Base-by-base conservation (phyloP, 257 asterid genomes). In the Capsicum chinense region DNA sequence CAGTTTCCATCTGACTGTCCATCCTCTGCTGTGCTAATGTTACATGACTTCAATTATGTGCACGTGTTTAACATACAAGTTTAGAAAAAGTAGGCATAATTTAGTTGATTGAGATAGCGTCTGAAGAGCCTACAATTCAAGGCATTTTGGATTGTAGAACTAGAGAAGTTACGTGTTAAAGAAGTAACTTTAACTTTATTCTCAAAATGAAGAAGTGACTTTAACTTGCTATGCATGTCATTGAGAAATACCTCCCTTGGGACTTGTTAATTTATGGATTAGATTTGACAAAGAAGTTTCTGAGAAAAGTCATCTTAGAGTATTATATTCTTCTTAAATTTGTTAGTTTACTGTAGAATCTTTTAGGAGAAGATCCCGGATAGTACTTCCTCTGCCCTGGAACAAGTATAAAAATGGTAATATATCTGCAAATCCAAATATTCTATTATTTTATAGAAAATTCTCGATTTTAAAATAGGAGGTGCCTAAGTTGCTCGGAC, bases 51-150 rank as follows among this genome's bases (percentile, higher is more conserved):
- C 44, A 26, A 64, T 67, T 67, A 50, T 12, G 74, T 48, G 11
- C 47, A 35, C 21, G 37, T 67, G 13, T 67, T 67, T 50, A 67
- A 35, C 48, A 12, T 33, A 19, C 11, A 35, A 35, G 74, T 15
- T 35, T 35, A 67, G 74, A 67, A 67, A 67, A 67, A 67, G 74
- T 67, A 67, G 21, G 74, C 2, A 9, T n/a, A 67, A 67, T 67
- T 67, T 35, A 67, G 19, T 15, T 5, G 48, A 67, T 67, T 35
- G 48, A 67, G 48, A 13, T 67, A 35, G 74, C 14, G 74, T 7
- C 7, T 33, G n/a, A 19, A 67, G 50, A 39, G 1, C 42, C 48
- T 21, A 37, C 50, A 35, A 66, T 33, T 33, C 48, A 66, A 11
- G 74, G 47, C 48, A 35, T 67, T 35, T 12, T 13, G n/a, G 44